Conservation (phyloP, 345 rosid genomes). For the Cardamine chenopodiifolia region DNA sequence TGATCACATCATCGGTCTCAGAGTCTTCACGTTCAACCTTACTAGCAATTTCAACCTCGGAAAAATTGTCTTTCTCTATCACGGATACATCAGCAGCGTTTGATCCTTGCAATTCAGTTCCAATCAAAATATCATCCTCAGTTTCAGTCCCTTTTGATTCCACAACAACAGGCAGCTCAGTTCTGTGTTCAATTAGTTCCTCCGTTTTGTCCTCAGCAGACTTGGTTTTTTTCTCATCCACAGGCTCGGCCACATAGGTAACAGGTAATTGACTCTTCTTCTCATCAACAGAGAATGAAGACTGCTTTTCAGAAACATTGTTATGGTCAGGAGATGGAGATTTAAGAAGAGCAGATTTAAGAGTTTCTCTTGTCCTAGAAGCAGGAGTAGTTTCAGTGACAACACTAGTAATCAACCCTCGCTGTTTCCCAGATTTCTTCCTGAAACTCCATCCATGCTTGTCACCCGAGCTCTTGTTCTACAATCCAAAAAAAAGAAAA, state of each 20-base stretch:
- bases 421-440: constrained; percentile 69
- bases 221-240: constrained; percentile 10
- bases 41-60: constrained; percentile 38
- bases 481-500: constrained; percentile 31
- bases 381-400: constrained; percentile 51
- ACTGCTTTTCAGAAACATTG: constrained; percentile 41
- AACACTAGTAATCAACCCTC: constrained; percentile 62
- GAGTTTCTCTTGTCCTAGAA: constrained; percentile 52
- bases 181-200: constrained; percentile 44
- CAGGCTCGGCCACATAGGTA: constrained; percentile 31
- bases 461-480: constrained; percentile 61
- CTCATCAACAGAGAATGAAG: constrained; percentile 46
- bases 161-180: constrained; percentile 36
- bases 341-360: constrained; percentile 52
- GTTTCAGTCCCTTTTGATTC: constrained; percentile 42
- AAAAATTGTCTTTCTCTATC: constrained; percentile 21
- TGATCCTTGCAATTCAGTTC: not conserved
- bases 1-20: constrained; percentile 42
- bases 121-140: constrained; percentile 22
- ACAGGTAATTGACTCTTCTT: constrained; percentile 44
- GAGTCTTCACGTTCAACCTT: constrained; percentile 37
- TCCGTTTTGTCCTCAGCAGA: constrained; percentile 15
- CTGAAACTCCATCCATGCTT: constrained; percentile 83
- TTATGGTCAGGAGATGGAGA: constrained; percentile 48
- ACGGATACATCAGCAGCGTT: constrained; percentile 9